A percentile compares a stretch with the other conserved stretches of the same genome.
Conservation (phyloP, 352 stramenopile species). For the Hyaloperonospora brassicae region DNA sequence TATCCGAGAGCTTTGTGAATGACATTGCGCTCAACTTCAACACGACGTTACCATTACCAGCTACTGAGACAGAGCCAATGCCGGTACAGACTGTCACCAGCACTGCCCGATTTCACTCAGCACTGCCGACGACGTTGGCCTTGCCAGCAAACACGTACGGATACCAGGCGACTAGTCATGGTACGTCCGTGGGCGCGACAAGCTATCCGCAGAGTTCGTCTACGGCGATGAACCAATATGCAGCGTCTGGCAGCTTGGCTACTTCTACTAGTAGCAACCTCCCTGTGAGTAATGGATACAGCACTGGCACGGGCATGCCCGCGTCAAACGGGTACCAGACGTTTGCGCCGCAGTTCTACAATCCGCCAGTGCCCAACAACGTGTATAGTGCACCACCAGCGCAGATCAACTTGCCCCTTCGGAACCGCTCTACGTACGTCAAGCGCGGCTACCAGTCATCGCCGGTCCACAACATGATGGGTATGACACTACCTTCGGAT, state of each 20-base stretch:
- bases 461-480: slow-evolving; percentile 25
- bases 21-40: slow-evolving; percentile 59
- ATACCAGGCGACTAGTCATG: slow-evolving; percentile 23
- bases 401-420: slow-evolving; percentile 57
- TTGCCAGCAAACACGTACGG: slow-evolving; percentile 23
- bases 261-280: slow-evolving; percentile 16
- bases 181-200: slow-evolving; percentile 10
- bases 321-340: slow-evolving; percentile 18
- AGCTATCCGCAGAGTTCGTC: slow-evolving; percentile 28
- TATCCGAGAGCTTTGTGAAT: slow-evolving; percentile 70
- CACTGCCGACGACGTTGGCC: slow-evolving; percentile 9
- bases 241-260: slow-evolving; percentile 7
- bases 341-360: slow-evolving; percentile 27
- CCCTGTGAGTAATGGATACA: slow-evolving; percentile 18
- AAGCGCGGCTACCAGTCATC: slow-evolving; percentile 36
- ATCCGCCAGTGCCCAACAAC: slow-evolving; percentile 30
- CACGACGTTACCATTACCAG: slow-evolving; percentile 13
- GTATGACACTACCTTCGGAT: slow-evolving; percentile 22
- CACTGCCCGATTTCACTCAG: slow-evolving; percentile 10
- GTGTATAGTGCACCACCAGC: slow-evolving; percentile 23
- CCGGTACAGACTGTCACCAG: slow-evolving; percentile 17
- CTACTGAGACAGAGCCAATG: slow-evolving; percentile 16
- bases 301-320: slow-evolving; percentile 14
- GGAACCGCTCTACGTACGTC: slow-evolving; percentile 47
- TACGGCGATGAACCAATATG: slow-evolving; percentile 29